Evolutionary conservation across 768 basidiomycete genomes (phyloP), one percentile per base, ranked within the genome.

Genomic region (Termitomyces sp.): DNA sequence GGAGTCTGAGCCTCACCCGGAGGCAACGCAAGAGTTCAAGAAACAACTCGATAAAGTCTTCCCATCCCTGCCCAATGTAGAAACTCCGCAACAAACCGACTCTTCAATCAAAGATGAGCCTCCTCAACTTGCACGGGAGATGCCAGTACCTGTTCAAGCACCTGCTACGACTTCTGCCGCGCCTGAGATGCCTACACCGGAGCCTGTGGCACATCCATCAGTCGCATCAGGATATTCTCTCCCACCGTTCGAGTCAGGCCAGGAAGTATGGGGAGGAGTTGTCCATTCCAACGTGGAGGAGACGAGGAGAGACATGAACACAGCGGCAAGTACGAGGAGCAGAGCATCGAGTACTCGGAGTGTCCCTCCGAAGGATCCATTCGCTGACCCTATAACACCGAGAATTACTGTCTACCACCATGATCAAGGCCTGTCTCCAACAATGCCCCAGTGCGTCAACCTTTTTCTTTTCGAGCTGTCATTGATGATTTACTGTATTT

Each of bases 401-500:
- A 63, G 55, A 43, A 69, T 73, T 28, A 61, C 66, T 14, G 60
- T 70, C 20, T 62, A 63, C 18, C 62, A 65, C 18, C 43, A 62
- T 3, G 63, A 65, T 2, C 54, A 33, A 6, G 43, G 43, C 8
- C 40, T 35, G 7, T 45, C 56, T 35, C 30, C 59, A 18, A 53
- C 55, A 14, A 71, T 74, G 55, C 71, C 72, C 40, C 62, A 70
- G 74, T 77, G 68, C 5, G 73, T 67, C 13, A 38, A 54, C 38
- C 14, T 22, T 51, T 33, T 41, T 52, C 40, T 50, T 50, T 3
- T 28, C 11, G 40, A 45, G 38, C 18, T 6, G 33, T 36, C 9
- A 46, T 13, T 22, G 30, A 20, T 3, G 13, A 18, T 30, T 60
- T 5, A 36, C 1, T n/a, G 24, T 41, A 46, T 3, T 22, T 56